A percentile compares a stretch with the other conserved stretches of the same genome.
phyloP scores from a whole-genome alignment of 2,329 filamentous ascomycete genomes.

The Talaromyces sp. region DNA sequence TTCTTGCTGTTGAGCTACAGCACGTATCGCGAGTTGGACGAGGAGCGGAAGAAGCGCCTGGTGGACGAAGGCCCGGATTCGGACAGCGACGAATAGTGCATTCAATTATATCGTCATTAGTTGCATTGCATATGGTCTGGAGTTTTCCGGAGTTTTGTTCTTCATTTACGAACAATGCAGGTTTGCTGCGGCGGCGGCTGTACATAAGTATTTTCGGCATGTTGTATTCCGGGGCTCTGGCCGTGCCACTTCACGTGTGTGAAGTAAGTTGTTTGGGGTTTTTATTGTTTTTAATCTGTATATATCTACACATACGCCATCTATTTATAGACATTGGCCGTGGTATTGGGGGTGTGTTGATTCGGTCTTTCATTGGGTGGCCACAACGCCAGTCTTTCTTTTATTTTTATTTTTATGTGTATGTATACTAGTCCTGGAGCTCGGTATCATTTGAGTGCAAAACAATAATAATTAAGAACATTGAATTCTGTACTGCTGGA shows the following conservation, averaged over 20 bases:
- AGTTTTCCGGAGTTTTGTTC: background rate
- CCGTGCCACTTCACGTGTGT: background rate
- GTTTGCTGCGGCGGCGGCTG: background rate
- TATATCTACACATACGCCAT: background rate
- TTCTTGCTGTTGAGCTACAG: constrained; percentile 87
- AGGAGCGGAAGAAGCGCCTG: constrained; percentile 63
- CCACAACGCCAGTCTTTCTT: background rate
- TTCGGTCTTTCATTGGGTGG: background rate
- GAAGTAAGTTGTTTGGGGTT: background rate
- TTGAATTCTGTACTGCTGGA: too few relatives aligned
- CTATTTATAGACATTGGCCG: background rate
- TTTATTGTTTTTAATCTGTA: background rate
- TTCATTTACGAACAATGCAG: background rate
- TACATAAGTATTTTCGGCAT: background rate
- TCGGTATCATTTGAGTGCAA: background rate
- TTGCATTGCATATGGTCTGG: background rate
- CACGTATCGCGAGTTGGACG: constrained; percentile 87
- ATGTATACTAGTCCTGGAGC: background rate
- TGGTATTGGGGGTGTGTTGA: background rate
- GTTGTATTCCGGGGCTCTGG: background rate
- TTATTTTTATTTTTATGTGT: background rate
- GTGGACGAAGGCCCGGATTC: constrained; percentile 39
- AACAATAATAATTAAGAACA: background rate
- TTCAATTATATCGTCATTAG: background rate
- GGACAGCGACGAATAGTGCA: constrained; percentile 34